phyloP scores from a whole-genome alignment of 176 grass and related monocot species.

The Pharus latifolius region DNA sequence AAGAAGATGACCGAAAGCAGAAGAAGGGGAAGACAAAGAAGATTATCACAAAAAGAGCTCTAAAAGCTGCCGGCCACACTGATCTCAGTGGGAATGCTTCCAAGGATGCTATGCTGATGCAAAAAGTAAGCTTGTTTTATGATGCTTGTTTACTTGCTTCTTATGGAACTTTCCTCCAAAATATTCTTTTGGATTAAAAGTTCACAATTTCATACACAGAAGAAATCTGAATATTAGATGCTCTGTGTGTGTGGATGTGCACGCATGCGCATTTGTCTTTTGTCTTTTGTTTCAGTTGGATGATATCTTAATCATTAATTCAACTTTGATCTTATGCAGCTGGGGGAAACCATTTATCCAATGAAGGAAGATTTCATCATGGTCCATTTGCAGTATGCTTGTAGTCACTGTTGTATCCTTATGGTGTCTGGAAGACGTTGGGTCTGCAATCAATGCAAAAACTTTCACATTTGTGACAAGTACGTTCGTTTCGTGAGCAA shows the following conservation, averaged over 20 bases:
- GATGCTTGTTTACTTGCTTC: slow-evolving; percentile 3
- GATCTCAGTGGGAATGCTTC: slow-evolving; percentile 88
- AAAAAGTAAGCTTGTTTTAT: slow-evolving; percentile 45
- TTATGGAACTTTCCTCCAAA: not conserved
- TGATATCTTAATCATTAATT: slow-evolving; percentile 16
- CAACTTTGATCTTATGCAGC: slow-evolving; percentile 49
- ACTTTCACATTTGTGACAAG: slow-evolving; percentile 85
- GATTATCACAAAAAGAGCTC: slow-evolving; percentile 83
- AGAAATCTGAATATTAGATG: no score
- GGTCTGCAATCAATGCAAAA: slow-evolving; percentile 84
- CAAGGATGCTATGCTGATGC: slow-evolving; percentile 96
- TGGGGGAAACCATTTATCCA: slow-evolving; percentile 89
- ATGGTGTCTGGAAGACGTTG: slow-evolving; percentile 89
- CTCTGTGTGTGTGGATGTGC: no score
- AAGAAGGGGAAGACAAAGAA: slow-evolving; percentile 98
- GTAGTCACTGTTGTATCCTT: slow-evolving; percentile 77
- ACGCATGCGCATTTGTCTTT: no score
- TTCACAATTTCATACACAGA: no score
- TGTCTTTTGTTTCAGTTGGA: slow-evolving; percentile 16
- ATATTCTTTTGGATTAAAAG: no score
- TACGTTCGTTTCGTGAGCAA: slow-evolving; percentile 40
- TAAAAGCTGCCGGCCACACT: slow-evolving; percentile 90
- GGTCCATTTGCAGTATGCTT: slow-evolving; percentile 94
- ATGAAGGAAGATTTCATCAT: slow-evolving; percentile 99
- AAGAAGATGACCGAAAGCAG: slow-evolving; percentile 86